Conservation (phyloP, 148 eudicot species). For the Euryodendron excelsum region DNA sequence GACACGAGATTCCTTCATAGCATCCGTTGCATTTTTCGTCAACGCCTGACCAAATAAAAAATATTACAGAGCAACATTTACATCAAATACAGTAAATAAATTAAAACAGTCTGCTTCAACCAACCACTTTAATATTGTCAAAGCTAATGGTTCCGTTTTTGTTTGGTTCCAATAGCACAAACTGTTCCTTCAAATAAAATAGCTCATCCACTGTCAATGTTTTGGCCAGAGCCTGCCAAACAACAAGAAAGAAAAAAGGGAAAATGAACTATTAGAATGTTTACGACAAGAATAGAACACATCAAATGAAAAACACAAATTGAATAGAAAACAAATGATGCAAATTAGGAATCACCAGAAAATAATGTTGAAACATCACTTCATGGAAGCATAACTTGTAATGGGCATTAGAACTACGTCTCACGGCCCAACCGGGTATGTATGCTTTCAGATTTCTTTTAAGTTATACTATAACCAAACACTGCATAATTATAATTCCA, state of each 20-base stretch:
- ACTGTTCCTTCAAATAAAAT: slow-evolving; percentile 79
- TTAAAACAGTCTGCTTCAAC: slow-evolving; percentile 7
- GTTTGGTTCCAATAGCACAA: slow-evolving; percentile 72
- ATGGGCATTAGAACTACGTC: background rate
- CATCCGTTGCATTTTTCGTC: slow-evolving; percentile 79
- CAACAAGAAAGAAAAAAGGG: background rate
- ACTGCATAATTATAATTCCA: background rate
- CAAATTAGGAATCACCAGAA: background rate
- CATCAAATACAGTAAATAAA: background rate
- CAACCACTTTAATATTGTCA: slow-evolving; percentile 85
- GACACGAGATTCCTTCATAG: slow-evolving; percentile 90
- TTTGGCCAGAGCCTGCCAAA: slow-evolving; percentile 80
- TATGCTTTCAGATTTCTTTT: background rate
- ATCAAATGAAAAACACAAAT: background rate
- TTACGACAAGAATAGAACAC: background rate
- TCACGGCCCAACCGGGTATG: background rate
- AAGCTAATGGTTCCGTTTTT: slow-evolving; percentile 78
- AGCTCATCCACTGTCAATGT: slow-evolving; percentile 87
- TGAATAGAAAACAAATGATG: background rate
- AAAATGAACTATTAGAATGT: background rate
- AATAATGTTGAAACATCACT: background rate
- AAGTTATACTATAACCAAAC: background rate
- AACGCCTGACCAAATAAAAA: slow-evolving; percentile 62
- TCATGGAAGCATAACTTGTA: background rate
- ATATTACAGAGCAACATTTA: slow-evolving; percentile 2